Conservation (phyloP, 139 green algal genomes). For the Volvox reticuliferus region DNA sequence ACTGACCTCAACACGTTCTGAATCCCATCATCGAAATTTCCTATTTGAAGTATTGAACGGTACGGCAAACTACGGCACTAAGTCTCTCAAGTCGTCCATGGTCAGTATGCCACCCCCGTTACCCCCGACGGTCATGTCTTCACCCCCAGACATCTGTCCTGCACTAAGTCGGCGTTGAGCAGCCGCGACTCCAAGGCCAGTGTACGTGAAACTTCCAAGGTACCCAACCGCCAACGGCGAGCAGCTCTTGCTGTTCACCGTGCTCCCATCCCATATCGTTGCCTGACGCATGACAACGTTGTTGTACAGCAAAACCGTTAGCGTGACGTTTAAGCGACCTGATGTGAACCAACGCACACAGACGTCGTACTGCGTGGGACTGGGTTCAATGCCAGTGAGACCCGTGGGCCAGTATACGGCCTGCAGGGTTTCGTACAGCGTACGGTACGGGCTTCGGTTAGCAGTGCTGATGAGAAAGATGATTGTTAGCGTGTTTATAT, state of each 20-base stretch:
- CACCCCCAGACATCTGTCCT: background rate
- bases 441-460: too few species aligned
- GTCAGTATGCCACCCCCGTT: too few species aligned
- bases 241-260: background rate
- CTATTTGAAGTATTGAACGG: too few species aligned
- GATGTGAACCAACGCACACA: background rate
- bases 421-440: background rate
- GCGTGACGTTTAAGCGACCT: background rate
- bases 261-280: background rate
- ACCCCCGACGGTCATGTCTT: background rate
- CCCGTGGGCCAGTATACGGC: slow-evolving; percentile 6
- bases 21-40: too few species aligned
- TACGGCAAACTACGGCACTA: too few species aligned
- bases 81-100: too few species aligned
- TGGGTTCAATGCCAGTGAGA: background rate
- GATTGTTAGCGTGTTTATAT: too few species aligned
- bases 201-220: background rate
- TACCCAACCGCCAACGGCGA: background rate
- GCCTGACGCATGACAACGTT: background rate
- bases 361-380: background rate
- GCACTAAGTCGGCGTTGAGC: background rate
- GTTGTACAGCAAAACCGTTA: background rate
- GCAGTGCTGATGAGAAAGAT: too few species aligned
- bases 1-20: too few species aligned
- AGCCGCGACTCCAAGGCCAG: background rate